phyloP scores from a whole-genome alignment of 1,284 basidiomycete genomes.

The Veloporphyrellus conicus region DNA sequence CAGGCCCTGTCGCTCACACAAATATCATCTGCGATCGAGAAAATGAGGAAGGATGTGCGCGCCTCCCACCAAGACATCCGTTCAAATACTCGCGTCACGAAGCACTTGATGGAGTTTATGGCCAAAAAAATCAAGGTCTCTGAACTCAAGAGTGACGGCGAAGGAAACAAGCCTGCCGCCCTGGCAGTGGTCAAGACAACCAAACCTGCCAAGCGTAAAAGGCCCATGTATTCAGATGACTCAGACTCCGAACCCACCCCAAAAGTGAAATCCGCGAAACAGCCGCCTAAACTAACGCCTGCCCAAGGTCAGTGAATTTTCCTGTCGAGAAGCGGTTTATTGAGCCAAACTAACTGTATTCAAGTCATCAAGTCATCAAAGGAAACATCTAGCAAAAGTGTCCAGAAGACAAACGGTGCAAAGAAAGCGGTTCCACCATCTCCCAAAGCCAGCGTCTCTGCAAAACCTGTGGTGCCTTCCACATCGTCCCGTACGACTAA shows the following conservation, averaged over 20 bases:
- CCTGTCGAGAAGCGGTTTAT: neutral
- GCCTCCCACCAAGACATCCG: constrained; percentile 41
- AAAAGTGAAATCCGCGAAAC: constrained; percentile 17
- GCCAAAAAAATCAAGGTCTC: constrained; percentile 31
- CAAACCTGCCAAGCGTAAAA: constrained; percentile 29
- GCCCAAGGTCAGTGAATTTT: constrained; percentile 18
- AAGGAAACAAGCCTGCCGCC: constrained; percentile 29
- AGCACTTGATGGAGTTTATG: constrained; percentile 40
- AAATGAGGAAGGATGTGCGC: constrained; percentile 44
- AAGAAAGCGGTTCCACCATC: constrained; percentile 4
- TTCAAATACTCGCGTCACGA: constrained; percentile 40
- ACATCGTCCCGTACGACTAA: constrained; percentile 17
- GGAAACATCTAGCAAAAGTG: constrained; percentile 1
- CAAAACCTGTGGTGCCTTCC: constrained; percentile 5
- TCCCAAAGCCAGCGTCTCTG: neutral
- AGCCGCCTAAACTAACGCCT: neutral
- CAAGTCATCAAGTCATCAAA: constrained; percentile 16
- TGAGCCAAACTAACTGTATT: neutral
- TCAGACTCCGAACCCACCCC: constrained; percentile 21
- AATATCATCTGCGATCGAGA: constrained; percentile 40
- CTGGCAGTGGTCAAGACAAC: constrained; percentile 7
- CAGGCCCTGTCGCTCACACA: constrained; percentile 39
- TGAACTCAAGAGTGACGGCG: constrained; percentile 31
- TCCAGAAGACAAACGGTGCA: constrained; percentile 3
- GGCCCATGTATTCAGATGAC: constrained; percentile 23